Conservation (phyloP, 139 green algal species). For the Tetradesmus lagerheimii region DNA sequence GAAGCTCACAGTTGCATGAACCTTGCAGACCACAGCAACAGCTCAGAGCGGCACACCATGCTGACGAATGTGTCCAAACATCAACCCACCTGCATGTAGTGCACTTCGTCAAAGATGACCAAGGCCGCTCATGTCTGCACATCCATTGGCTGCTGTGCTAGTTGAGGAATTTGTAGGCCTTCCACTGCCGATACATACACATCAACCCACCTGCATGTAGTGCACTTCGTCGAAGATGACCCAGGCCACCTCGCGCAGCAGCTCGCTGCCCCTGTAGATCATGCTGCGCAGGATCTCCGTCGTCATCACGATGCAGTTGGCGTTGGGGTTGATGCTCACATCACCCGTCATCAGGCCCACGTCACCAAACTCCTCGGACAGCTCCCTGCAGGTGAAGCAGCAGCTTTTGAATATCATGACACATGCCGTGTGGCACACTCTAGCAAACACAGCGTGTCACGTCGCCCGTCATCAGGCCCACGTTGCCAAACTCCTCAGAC, state of each 20-base stretch:
- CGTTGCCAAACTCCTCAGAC: neutral
- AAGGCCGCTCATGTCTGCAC: conserved; percentile 83
- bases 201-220: conserved; percentile 85
- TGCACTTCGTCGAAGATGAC: conserved; percentile 99
- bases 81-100: conserved; percentile 88
- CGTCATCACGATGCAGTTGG: conserved; percentile 97
- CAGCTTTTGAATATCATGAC: too few relatives aligned
- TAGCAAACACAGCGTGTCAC: too few relatives aligned
- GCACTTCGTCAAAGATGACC: conserved; percentile 99
- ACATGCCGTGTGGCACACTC: too few relatives aligned
- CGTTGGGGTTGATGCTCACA: conserved; percentile 92
- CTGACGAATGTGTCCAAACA: too few relatives aligned
- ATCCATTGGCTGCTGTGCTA: neutral
- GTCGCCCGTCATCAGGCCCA: too few relatives aligned
- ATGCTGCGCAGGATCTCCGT: conserved; percentile 96
- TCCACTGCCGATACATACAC: too few relatives aligned
- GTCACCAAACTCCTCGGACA: conserved; percentile 51
- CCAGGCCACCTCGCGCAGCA: conserved; percentile 93
- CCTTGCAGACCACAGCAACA: too few relatives aligned
- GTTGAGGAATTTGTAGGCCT: too few relatives aligned
- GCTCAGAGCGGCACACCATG: too few relatives aligned
- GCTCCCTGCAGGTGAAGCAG: conserved; percentile 19
- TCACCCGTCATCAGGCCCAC: conserved; percentile 87
- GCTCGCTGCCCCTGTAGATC: conserved; percentile 77
- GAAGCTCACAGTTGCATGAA: too few relatives aligned